Conservation (phyloP, 768 basidiomycete genomes). For the Ephemerocybe angulata region DNA sequence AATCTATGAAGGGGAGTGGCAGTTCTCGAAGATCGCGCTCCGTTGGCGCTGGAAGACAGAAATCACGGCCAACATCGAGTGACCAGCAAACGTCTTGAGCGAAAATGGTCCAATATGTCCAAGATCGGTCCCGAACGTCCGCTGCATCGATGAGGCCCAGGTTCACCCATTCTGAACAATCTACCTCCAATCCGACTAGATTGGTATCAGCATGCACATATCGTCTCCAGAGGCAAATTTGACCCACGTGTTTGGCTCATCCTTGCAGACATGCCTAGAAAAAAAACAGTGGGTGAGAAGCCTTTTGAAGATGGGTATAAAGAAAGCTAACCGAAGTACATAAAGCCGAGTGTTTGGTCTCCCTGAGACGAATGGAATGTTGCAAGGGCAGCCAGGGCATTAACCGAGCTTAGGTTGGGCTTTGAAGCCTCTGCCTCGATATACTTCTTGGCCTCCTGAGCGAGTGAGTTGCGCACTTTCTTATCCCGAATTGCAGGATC, state of each 20-base stretch:
- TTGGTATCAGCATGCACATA: neutral
- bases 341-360: constrained; percentile 44
- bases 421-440: constrained; percentile 43
- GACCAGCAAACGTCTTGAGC: constrained; percentile 60
- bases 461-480: constrained; percentile 39
- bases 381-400: constrained; percentile 40
- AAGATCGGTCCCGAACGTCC: constrained; percentile 47
- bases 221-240: constrained; percentile 1
- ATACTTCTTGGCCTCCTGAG: constrained; percentile 40
- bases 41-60: constrained; percentile 39
- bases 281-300: constrained; percentile 1
- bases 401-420: constrained; percentile 42
- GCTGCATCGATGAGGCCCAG: constrained; percentile 47
- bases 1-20: constrained; percentile 45
- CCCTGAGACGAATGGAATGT: constrained; percentile 46
- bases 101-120: neutral
- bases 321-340: constrained; percentile 35
- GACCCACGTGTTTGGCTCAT: constrained; percentile 60
- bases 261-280: constrained; percentile 59
- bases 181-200: constrained; percentile 53
- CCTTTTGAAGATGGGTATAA: neutral
- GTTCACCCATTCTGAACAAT: constrained; percentile 57
- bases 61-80: constrained; percentile 62
- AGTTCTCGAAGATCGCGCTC: constrained; percentile 31
- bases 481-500: constrained; percentile 41